A percentile compares a stretch with the other conserved stretches of the same genome.
Conservation (phyloP, 148 eudicot genomes). For the Cornus florida region DNA sequence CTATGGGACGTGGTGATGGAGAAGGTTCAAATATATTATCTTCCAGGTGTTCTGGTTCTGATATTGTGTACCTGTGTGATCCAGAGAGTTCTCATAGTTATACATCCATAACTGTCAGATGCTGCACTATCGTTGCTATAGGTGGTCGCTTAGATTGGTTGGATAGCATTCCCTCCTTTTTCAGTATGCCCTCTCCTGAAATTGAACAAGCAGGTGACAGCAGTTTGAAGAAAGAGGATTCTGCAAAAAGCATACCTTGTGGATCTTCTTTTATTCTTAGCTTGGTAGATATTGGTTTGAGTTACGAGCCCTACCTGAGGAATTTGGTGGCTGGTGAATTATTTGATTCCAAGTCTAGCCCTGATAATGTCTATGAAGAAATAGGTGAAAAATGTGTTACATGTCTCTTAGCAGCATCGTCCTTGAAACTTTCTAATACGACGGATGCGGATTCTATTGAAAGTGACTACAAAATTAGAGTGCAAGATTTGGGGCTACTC, state of each 20-base stretch:
- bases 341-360: slow-evolving; percentile 23
- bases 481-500: slow-evolving; percentile 82
- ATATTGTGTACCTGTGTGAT: slow-evolving; percentile 63
- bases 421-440: slow-evolving; percentile 59
- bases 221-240: slow-evolving; percentile 22
- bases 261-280: slow-evolving; percentile 61
- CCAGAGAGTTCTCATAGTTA: slow-evolving; percentile 50
- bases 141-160: slow-evolving; percentile 97
- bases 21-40: slow-evolving; percentile 86
- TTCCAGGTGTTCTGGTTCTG: slow-evolving; percentile 66
- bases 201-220: slow-evolving; percentile 32
- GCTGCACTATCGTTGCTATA: slow-evolving; percentile 71
- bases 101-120: slow-evolving; percentile 60
- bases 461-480: slow-evolving; percentile 51
- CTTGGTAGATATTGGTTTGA: slow-evolving; percentile 76
- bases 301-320: slow-evolving; percentile 76
- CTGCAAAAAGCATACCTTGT: slow-evolving; percentile 23
- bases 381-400: slow-evolving; percentile 43
- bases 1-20: slow-evolving; percentile 90
- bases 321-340: slow-evolving; percentile 26
- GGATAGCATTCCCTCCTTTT: slow-evolving; percentile 60
- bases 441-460: slow-evolving; percentile 30
- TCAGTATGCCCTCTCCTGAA: slow-evolving; percentile 60
- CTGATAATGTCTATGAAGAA: slow-evolving; percentile 27
- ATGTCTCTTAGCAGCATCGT: slow-evolving; percentile 77